These are phyloP conservation scores for Excoecaria cochinchinensis DNA, from an alignment of 345 rosid species.

Conservation along the genomic window DNA sequence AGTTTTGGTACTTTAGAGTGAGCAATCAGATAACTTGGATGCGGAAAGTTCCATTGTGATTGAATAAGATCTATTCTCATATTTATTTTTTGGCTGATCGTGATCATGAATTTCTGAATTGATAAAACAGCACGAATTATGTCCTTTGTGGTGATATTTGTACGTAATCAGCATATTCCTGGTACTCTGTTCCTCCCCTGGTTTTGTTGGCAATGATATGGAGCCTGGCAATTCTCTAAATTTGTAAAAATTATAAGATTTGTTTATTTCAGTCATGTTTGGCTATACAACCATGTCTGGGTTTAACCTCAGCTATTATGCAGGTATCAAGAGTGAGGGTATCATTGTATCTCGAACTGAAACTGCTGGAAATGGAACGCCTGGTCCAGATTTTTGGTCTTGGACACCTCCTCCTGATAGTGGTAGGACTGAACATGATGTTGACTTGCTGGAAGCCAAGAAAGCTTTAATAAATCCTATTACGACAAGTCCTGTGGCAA, in stretches of 20 bases:
- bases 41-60: neutral
- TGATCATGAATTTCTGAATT: neutral
- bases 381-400: constrained; percentile 97
- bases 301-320: neutral
- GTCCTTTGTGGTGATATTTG: neutral
- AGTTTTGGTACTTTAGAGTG: neutral
- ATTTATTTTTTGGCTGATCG: neutral
- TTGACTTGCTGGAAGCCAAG: constrained; percentile 26
- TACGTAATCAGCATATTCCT: neutral
- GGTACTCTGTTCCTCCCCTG: neutral
- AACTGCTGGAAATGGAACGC: constrained; percentile 48
- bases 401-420: constrained; percentile 67
- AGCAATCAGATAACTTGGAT: neutral
- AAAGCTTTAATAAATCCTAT: constrained; percentile 36
- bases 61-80: neutral
- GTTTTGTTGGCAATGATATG: neutral
- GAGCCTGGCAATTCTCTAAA: neutral
- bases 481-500: constrained; percentile 41
- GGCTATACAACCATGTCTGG: neutral
- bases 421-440: constrained; percentile 24
- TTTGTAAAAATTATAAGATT: neutral
- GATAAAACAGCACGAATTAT: neutral
- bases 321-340: constrained; percentile 42
- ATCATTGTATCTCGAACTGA: constrained; percentile 43
- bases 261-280: neutral